Conservation (phyloP, 2,329 filamentous ascomycete genomes). For the Fusarium sublunatum region DNA sequence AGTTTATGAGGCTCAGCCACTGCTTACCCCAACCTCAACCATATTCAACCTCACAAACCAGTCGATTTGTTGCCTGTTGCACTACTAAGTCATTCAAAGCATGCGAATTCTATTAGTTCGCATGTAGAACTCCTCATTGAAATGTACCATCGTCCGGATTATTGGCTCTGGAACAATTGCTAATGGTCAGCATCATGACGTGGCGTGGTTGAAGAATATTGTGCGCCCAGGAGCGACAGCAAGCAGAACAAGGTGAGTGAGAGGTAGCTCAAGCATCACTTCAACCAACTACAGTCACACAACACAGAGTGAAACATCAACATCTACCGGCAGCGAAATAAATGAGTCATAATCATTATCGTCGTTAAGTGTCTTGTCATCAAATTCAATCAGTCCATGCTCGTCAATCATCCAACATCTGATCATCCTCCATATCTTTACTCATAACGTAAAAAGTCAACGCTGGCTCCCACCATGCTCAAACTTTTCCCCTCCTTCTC, state of each 20-base stretch:
- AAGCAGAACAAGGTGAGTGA: background rate
- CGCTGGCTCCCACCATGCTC: constrained; percentile 40
- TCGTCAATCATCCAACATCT: constrained; percentile 35
- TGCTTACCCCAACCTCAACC: background rate
- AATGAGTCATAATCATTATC: constrained; percentile 44
- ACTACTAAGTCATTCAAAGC: too few relatives aligned
- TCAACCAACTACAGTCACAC: background rate
- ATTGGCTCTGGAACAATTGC: background rate
- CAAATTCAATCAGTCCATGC: constrained; percentile 32
- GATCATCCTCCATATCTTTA: constrained; percentile 21
- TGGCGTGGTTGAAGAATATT: background rate
- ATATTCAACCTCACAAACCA: too few relatives aligned
- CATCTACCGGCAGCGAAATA: constrained; percentile 11
- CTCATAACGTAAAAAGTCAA: constrained; percentile 33
- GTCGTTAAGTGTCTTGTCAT: constrained; percentile 45
- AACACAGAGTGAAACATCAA: background rate
- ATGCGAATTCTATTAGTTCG: too few relatives aligned
- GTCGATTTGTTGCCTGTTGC: too few relatives aligned
- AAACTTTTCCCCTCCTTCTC: constrained; percentile 24
- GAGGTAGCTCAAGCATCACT: constrained; percentile 7
- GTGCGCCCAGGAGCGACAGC: background rate
- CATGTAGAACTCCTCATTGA: too few relatives aligned
- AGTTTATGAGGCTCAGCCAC: background rate
- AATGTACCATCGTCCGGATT: too few relatives aligned
- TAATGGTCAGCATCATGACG: background rate